phyloP scores from a whole-genome alignment of 441 rosid genomes.

The Adansonia rubrostipa region DNA sequence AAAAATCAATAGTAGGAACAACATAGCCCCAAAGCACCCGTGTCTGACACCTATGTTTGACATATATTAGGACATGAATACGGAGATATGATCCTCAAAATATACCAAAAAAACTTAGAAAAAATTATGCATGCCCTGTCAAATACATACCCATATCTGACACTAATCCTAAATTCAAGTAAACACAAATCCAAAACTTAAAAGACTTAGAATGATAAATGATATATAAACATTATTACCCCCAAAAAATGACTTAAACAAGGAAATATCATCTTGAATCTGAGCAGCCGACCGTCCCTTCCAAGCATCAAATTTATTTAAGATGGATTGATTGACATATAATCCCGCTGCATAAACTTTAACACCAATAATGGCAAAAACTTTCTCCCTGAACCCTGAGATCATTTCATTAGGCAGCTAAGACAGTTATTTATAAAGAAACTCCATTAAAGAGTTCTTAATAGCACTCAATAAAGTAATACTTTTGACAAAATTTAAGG shows the following conservation, averaged over 20 bases:
- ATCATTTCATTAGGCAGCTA: slow-evolving; percentile 18
- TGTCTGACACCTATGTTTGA: too few species aligned
- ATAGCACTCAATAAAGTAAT: not conserved
- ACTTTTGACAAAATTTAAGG: not conserved
- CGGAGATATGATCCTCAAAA: too few species aligned
- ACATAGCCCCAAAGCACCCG: too few species aligned
- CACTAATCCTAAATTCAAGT: too few species aligned
- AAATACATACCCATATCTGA: too few species aligned
- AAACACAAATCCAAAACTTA: not conserved
- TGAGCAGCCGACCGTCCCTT: slow-evolving; percentile 59
- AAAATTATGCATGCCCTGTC: too few species aligned
- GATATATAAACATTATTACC: slow-evolving; percentile 42
- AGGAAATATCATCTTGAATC: slow-evolving; percentile 52
- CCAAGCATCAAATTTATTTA: slow-evolving; percentile 52
- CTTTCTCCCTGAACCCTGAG: slow-evolving; percentile 79
- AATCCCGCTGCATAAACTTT: slow-evolving; percentile 91
- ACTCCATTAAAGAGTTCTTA: not conserved
- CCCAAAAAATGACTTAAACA: slow-evolving; percentile 55
- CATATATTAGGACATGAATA: too few species aligned
- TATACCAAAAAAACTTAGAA: too few species aligned
- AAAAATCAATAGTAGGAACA: too few species aligned
- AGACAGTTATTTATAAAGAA: not conserved
- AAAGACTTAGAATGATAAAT: not conserved
- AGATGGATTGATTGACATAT: slow-evolving; percentile 58
- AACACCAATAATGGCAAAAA: slow-evolving; percentile 73